Base-by-base conservation (phyloP, 768 basidiomycete genomes). In the Rossbeevera mucosa region DNA sequence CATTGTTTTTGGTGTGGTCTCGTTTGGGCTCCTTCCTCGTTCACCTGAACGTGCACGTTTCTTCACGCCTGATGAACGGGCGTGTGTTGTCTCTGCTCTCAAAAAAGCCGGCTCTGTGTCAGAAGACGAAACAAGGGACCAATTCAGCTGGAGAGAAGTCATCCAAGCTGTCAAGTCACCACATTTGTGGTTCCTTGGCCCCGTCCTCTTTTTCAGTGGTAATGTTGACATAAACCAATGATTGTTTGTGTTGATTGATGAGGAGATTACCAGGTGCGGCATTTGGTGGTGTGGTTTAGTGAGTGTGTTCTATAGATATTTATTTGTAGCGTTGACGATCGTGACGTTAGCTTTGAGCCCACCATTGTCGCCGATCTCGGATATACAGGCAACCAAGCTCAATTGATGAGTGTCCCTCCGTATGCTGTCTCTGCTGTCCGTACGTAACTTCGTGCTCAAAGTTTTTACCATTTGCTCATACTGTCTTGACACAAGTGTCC, bases 291-390 rank as follows among this genome's bases (percentile, higher is more conserved):
- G 22, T 68, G 18, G 56, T 52, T 28, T 70, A 56, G 67, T 70
- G 48, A 55, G 66, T 29, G 24, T 24, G 2, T 29, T 9, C 9
- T 16, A 13, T 16, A 18, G 36, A 38, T 18, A 0, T n/a, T n/a
- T 48, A 8, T 42, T 73, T 38, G 31, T 74, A 0, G 70, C 71
- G 46, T 72, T 56, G 31, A 77, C 13, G 72, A 25, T 11, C 29
- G 22, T 49, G 49, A 56, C 68, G 57, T 50, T 33, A 81, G 87
- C 61, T 91, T 91, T 68, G 72, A 81, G 7, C 88, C 88, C 7
- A 82, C 83, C 6, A 87, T 91, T 66, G 80, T 91, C 6, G 72
- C 79, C 29, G 71, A 75, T 8, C 75, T 87, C 2, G 85, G 84
- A 26, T 84, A 78, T 61, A 71, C 74, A 1, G 74, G 77, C 0